phyloP scores from a whole-genome alignment of 768 basidiomycete genomes.

The Kondoa subrosea region DNA sequence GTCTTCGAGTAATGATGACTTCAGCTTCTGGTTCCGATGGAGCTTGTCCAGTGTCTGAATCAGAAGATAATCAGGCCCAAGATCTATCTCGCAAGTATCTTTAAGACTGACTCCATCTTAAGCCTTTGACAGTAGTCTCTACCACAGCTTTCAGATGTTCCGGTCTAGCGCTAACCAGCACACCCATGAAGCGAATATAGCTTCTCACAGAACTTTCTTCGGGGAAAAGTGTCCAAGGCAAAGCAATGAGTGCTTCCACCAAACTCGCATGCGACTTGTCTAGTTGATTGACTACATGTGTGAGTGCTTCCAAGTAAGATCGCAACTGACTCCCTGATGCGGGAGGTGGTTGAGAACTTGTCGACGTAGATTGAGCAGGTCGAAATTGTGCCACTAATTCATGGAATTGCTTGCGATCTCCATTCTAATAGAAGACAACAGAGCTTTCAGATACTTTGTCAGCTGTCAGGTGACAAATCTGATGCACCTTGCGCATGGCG shows the following conservation, averaged over 20 bases:
- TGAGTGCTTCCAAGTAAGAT: conserved; percentile 67
- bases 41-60: conserved; percentile 7
- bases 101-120: conserved; percentile 39
- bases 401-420: conserved; percentile 58
- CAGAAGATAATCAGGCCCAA: too few relatives aligned
- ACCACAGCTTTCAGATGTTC: conserved; percentile 79
- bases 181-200: conserved; percentile 72
- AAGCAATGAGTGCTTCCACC: conserved; percentile 64
- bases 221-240: conserved; percentile 79
- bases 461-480: conserved; percentile 11
- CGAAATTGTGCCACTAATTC: conserved; percentile 73
- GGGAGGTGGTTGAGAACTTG: conserved; percentile 16
- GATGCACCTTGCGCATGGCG: conserved; percentile 47
- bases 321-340: conserved; percentile 44
- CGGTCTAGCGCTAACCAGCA: conserved; percentile 70
- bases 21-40: neutral
- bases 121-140: conserved; percentile 60
- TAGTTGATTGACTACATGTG: conserved; percentile 78
- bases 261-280: conserved; percentile 62
- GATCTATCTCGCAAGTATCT: neutral
- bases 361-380: conserved; percentile 33
- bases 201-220: conserved; percentile 68
- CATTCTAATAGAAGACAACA: conserved; percentile 36
- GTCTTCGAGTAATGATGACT: conserved; percentile 47
- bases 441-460: conserved; percentile 16